Evolutionary conservation across 192 early-diverging fungal genomes (phyloP).

Genomic region (Backusella psychrophila): DNA sequence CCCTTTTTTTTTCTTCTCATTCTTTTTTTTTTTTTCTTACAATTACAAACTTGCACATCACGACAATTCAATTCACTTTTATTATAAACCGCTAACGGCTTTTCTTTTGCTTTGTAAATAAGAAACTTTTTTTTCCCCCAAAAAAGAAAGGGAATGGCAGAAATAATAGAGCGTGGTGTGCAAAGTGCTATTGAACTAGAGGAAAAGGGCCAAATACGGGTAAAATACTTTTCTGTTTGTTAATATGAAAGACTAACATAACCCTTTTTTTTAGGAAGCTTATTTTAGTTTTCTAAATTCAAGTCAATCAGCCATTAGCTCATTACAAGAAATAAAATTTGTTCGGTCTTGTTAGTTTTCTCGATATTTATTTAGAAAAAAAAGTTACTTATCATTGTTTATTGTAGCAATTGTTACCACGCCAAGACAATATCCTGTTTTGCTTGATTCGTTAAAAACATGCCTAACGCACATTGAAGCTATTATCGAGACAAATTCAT

Average conservation of each 20-base stretch:
- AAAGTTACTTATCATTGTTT: not conserved
- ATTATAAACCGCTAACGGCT: not conserved
- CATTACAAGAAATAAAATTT: conserved; percentile 56
- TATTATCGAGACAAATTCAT: conserved; percentile 23
- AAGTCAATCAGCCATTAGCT: conserved; percentile 41
- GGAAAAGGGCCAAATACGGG: conserved; percentile 32
- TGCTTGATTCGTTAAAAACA: conserved; percentile 22
- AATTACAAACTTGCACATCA: not conserved
- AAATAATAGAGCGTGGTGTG: conserved; percentile 28
- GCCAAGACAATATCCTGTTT: conserved; percentile 18
- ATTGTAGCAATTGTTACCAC: conserved; percentile 26
- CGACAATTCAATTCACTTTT: not conserved
- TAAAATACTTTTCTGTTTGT: not conserved
- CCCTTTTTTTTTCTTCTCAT: not conserved
- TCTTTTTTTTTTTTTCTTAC: not conserved
- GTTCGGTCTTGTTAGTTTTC: conserved; percentile 51
- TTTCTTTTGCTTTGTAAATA: not conserved
- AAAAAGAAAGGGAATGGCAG: not conserved
- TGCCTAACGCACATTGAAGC: conserved; percentile 27
- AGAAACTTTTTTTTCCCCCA: not conserved
- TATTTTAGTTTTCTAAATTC: conserved; percentile 49
- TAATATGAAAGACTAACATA: conserved; percentile 4
- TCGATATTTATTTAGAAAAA: not conserved
- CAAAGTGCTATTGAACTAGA: conserved; percentile 24
- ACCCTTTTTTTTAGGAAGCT: conserved; percentile 42